Percentiles rank a stretch among this genome's conserved stretches.
These are phyloP conservation scores for Penicillium sp. DNA, from an alignment of 2,329 filamentous ascomycete species.

Conservation along the genomic window DNA sequence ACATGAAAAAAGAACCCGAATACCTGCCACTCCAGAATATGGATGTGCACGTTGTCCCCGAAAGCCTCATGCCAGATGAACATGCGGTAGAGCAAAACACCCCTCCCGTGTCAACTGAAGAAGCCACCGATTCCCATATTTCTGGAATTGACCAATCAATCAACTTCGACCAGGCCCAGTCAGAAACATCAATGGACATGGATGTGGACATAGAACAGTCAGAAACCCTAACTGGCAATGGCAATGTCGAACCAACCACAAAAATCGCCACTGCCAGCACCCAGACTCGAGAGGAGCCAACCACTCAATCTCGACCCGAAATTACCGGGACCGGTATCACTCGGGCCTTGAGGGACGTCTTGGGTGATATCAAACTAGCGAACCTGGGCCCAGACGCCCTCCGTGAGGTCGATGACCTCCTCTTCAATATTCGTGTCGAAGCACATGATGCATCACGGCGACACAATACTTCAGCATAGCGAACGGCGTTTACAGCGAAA, in stretches of 20 bases:
- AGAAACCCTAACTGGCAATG: not conserved
- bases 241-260: not conserved
- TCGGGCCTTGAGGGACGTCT: constrained; percentile 54
- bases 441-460: constrained; percentile 71
- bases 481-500: constrained; percentile 33
- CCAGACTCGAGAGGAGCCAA: constrained; percentile 16
- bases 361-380: constrained; percentile 62
- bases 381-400: constrained; percentile 67
- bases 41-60: constrained; percentile 2
- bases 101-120: constrained; percentile 14
- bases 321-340: constrained; percentile 50
- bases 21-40: not conserved
- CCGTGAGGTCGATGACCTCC: constrained; percentile 71
- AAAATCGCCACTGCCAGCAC: constrained; percentile 14
- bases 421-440: constrained; percentile 76
- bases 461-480: constrained; percentile 37
- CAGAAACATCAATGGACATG: constrained; percentile 12
- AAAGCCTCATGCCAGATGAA: not conserved
- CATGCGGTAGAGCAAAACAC: not conserved
- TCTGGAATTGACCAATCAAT: constrained; percentile 11
- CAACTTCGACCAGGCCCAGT: not conserved
- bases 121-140: constrained; percentile 21
- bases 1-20: not conserved
- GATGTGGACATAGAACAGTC: not conserved
- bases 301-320: not conserved